Evolutionary conservation across 345 rosid species (phyloP).

Genomic region (Brassica carinata): DNA sequence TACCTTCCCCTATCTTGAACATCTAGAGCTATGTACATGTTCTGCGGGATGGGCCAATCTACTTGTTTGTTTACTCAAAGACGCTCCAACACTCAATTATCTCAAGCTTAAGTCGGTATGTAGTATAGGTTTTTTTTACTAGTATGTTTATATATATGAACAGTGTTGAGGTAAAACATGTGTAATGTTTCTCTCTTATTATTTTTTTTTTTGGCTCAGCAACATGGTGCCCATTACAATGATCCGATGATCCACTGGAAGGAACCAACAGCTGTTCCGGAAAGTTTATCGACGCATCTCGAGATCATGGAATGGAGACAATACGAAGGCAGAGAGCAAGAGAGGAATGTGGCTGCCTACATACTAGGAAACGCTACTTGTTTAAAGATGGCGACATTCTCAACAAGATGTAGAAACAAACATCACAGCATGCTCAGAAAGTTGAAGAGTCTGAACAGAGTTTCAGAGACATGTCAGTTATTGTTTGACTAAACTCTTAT

Average conservation of each 20-base stretch:
- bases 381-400: conserved; percentile 23
- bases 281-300: conserved; percentile 5
- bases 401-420: background rate
- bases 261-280: conserved; percentile 7
- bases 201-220: background rate
- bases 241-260: background rate
- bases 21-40: background rate
- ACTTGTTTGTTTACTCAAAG: background rate
- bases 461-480: conserved; percentile 1
- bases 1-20: background rate
- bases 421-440: background rate
- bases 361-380: conserved; percentile 20
- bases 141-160: background rate
- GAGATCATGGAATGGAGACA: conserved; percentile 23
- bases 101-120: background rate
- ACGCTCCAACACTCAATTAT: background rate
- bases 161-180: background rate
- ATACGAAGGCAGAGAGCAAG: conserved; percentile 18
- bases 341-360: conserved; percentile 8
- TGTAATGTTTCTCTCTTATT: background rate
- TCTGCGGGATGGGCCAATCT: background rate
- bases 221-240: background rate
- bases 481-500: background rate
- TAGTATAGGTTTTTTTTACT: background rate
- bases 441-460: background rate